Percentiles rank a stretch among this genome's conserved stretches.
These are phyloP conservation scores for Hyaloperonospora brassicae DNA, from an alignment of 352 stramenopile species.

Conservation along the genomic window DNA sequence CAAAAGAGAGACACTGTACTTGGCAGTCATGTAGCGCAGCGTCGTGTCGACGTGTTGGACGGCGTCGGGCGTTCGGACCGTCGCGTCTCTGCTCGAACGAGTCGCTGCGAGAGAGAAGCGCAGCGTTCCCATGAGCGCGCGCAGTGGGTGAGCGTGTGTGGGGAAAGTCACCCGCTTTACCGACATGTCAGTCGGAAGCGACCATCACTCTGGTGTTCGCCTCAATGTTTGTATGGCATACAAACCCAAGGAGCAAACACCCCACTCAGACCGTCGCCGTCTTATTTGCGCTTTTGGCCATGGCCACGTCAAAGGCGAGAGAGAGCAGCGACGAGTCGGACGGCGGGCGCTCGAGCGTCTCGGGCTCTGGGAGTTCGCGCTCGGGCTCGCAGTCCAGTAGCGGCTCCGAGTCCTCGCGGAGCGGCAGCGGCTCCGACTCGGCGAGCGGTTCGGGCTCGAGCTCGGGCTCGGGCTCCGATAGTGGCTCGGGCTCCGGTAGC, in stretches of 20 bases:
- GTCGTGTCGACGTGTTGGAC: conserved; percentile 62
- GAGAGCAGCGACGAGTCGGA: conserved; percentile 76
- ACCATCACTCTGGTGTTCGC: conserved; percentile 8
- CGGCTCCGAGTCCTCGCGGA: conserved; percentile 30
- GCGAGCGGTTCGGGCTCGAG: conserved; percentile 33
- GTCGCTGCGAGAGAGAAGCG: conserved; percentile 67
- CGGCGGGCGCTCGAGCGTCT: conserved; percentile 45
- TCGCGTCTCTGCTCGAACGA: conserved; percentile 82
- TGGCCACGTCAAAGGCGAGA: conserved; percentile 57
- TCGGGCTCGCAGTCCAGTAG: conserved; percentile 29
- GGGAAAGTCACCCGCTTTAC: conserved; percentile 7
- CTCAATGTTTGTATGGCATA: conserved; percentile 4
- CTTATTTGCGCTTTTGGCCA: conserved; percentile 1
- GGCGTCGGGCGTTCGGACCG: conserved; percentile 77
- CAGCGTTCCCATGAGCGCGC: conserved; percentile 62
- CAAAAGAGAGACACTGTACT: conserved; percentile 19
- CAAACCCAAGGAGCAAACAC: neutral
- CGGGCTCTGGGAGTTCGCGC: conserved; percentile 50
- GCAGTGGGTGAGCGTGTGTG: conserved; percentile 12
- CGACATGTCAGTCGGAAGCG: conserved; percentile 10
- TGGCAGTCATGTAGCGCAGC: conserved; percentile 74
- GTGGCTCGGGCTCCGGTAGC: conserved; percentile 27
- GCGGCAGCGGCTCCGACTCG: conserved; percentile 27
- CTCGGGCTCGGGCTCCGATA: conserved; percentile 24
- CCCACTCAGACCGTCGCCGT: no score